A percentile compares a stretch with the other conserved stretches of the same genome.
These are phyloP conservation scores for Psidium guajava DNA, from an alignment of 345 rosid species.

Conservation along the genomic window DNA sequence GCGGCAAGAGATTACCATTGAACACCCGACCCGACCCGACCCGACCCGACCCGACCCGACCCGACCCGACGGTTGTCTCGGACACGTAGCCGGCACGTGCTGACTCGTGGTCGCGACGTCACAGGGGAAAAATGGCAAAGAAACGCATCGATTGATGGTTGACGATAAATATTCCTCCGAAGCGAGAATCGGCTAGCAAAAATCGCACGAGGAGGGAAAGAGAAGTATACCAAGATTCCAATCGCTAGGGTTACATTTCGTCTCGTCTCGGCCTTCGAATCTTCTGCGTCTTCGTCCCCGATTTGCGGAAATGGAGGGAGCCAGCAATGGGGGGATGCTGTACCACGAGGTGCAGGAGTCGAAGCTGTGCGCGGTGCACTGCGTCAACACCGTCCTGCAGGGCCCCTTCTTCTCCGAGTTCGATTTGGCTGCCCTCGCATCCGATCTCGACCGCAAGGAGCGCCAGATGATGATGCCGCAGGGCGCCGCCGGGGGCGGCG, in stretches of 20 bases:
- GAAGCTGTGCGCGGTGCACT: constrained; percentile 96
- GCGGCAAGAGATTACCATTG: not conserved
- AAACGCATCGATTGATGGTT: not conserved
- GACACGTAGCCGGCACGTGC: not conserved
- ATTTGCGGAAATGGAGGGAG: constrained; percentile 40
- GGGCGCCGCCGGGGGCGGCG: constrained; percentile 30
- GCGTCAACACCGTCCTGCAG: constrained; percentile 91
- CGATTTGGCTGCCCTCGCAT: constrained; percentile 86
- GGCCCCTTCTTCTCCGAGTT: constrained; percentile 96
- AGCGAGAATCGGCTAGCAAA: too few species aligned
- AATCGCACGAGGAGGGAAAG: too few species aligned
- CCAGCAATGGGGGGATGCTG: constrained; percentile 90
- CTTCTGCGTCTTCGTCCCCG: not conserved
- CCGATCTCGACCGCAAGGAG: constrained; percentile 81
- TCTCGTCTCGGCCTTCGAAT: not conserved
- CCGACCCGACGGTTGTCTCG: not conserved
- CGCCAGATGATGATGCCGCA: constrained; percentile 18
- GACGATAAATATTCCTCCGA: not conserved
- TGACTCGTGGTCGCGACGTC: not conserved
- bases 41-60: not conserved
- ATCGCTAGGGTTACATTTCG: not conserved
- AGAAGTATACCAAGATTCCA: not conserved
- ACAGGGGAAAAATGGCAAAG: not conserved
- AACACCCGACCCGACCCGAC: not conserved
- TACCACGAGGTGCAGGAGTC: constrained; percentile 99